phyloP scores from a whole-genome alignment of 805 yeast species.

The Clavispora santaluciae region DNA sequence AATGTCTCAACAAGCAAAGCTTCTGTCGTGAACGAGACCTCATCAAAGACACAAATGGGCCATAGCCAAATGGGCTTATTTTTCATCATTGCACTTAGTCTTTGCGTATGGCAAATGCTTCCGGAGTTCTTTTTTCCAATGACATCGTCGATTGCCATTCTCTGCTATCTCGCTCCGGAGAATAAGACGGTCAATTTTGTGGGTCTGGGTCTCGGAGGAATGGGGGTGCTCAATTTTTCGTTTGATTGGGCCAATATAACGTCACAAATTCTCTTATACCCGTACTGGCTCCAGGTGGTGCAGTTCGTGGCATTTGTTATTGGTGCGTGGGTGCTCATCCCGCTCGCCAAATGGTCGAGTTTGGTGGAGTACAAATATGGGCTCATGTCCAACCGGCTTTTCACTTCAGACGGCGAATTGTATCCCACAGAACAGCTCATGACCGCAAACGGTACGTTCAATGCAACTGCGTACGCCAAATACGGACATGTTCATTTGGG shows the following conservation, averaged over 20 bases:
- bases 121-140: constrained; percentile 48
- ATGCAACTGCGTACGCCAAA: constrained; percentile 40
- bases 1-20: background rate
- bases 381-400: constrained; percentile 43
- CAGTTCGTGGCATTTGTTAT: constrained; percentile 43
- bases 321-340: constrained; percentile 47
- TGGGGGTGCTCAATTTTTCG: constrained; percentile 45
- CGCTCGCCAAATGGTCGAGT: constrained; percentile 43
- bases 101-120: constrained; percentile 41
- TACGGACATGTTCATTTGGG: constrained; percentile 46
- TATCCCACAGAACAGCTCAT: constrained; percentile 42
- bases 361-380: constrained; percentile 30
- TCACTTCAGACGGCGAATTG: constrained; percentile 30
- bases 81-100: constrained; percentile 22
- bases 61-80: constrained; percentile 35
- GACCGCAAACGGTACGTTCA: constrained; percentile 36
- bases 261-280: constrained; percentile 44
- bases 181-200: constrained; percentile 38
- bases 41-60: no score
- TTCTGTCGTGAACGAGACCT: no score
- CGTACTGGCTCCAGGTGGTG: constrained; percentile 49
- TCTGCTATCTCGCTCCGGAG: constrained; percentile 47
- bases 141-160: constrained; percentile 43
- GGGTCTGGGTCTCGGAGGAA: constrained; percentile 51
- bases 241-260: constrained; percentile 53